Evolutionary conservation across 2,329 filamentous ascomycete species (phyloP).

Genomic region (Alternaria viburni): DNA sequence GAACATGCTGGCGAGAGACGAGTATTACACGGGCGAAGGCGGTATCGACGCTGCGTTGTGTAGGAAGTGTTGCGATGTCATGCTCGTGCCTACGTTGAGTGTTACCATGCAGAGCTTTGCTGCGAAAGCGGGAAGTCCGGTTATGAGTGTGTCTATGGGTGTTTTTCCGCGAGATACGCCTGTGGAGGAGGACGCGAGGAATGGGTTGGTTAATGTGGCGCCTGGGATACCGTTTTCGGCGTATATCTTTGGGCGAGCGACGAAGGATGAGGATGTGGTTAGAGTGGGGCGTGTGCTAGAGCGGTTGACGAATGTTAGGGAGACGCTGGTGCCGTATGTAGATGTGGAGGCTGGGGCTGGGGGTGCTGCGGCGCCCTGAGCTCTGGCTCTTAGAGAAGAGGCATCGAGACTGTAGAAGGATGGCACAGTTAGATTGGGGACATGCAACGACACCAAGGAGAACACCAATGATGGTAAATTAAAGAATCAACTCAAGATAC

Average conservation of each 20-base stretch:
- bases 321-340: constrained; percentile 6
- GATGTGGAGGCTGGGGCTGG: not conserved
- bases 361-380: not conserved
- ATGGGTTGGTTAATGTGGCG: constrained; percentile 56
- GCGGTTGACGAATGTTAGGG: not conserved
- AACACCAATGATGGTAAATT: no score
- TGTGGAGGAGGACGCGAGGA: constrained; percentile 48
- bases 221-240: constrained; percentile 57
- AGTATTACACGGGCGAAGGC: constrained; percentile 60
- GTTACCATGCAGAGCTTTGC: constrained; percentile 50
- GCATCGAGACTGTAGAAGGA: not conserved
- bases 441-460: not conserved
- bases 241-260: constrained; percentile 11
- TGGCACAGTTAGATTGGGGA: not conserved
- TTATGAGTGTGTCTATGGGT: constrained; percentile 66
- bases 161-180: constrained; percentile 55
- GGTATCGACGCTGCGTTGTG: constrained; percentile 64
- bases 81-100: constrained; percentile 63
- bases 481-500: not conserved
- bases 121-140: constrained; percentile 56
- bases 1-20: constrained; percentile 57
- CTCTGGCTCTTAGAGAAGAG: not conserved
- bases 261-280: constrained; percentile 10
- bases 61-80: constrained; percentile 61
- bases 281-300: constrained; percentile 12